phyloP scores from a whole-genome alignment of 306 rosid species.

The Gillenia trifoliata region DNA sequence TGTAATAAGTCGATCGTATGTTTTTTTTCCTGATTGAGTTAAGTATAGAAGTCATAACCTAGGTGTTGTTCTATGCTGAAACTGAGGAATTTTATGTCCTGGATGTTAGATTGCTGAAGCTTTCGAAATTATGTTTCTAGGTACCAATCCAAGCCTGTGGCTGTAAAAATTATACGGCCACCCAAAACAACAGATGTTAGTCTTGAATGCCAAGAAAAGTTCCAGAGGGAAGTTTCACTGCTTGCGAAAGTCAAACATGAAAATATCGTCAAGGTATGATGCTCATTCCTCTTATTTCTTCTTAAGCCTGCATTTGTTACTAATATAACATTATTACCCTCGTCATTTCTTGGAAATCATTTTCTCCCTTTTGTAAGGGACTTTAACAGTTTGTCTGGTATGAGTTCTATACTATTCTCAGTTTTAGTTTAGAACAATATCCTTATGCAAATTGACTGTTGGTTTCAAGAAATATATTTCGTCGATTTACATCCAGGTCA shows the following conservation, averaged over 20 bases:
- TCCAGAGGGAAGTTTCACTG: constrained; percentile 51
- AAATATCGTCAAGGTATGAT: constrained; percentile 45
- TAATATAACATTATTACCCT: neutral
- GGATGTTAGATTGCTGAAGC: constrained; percentile 2
- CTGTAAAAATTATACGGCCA: constrained; percentile 41
- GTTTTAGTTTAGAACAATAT: neutral
- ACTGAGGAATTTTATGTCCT: neutral
- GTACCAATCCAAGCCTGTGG: constrained; percentile 40
- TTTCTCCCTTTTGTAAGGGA: neutral
- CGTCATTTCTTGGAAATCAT: neutral
- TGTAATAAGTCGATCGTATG: neutral
- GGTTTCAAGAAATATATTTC: neutral
- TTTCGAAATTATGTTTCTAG: constrained; percentile 25
- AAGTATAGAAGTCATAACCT: neutral
- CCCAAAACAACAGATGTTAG: constrained; percentile 20
- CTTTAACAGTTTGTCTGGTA: neutral
- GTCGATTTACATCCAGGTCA: neutral
- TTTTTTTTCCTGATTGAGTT: neutral
- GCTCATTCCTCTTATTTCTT: neutral
- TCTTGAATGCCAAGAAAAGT: constrained; percentile 32
- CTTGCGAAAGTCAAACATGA: constrained; percentile 41
- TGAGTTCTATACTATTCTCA: neutral
- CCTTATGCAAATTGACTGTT: neutral
- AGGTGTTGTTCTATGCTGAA: neutral
- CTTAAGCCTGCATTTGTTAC: neutral